A percentile compares a stretch with the other conserved stretches of the same genome.
Conservation (phyloP, 371 early-diverging fungal genomes). For the Mucor circinelloides region DNA sequence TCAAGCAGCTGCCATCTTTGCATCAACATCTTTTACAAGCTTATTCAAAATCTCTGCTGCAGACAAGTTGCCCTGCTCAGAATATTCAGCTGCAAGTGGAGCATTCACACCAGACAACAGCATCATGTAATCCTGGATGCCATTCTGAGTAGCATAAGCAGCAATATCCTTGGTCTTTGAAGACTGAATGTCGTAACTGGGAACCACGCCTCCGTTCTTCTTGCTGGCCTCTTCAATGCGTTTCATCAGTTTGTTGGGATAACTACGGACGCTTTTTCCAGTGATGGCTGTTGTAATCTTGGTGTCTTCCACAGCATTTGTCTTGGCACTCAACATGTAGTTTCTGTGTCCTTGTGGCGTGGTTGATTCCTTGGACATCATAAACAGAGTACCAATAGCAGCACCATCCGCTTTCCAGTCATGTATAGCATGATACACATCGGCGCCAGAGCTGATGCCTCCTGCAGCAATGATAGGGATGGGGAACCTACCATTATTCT, state of each 20-base stretch:
- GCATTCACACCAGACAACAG: slow-evolving; percentile 34
- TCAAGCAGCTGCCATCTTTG: neutral
- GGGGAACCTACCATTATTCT: neutral
- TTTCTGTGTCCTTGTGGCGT: slow-evolving; percentile 35
- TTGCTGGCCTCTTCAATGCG: slow-evolving; percentile 20
- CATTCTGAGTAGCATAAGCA: slow-evolving; percentile 26
- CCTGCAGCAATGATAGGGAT: slow-evolving; percentile 48
- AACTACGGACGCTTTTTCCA: slow-evolving; percentile 39
- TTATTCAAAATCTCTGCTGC: slow-evolving; percentile 34
- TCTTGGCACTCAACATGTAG: slow-evolving; percentile 19
- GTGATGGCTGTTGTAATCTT: slow-evolving; percentile 36
- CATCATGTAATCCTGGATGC: slow-evolving; percentile 35
- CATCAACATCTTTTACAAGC: slow-evolving; percentile 22
- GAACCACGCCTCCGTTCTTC: slow-evolving; percentile 14
- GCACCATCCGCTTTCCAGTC: slow-evolving; percentile 39
- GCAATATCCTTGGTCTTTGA: slow-evolving; percentile 46
- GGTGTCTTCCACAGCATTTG: slow-evolving; percentile 11
- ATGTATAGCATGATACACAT: slow-evolving; percentile 20
- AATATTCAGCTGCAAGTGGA: slow-evolving; percentile 30
- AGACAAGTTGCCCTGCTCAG: slow-evolving; percentile 36
- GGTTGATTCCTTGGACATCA: slow-evolving; percentile 37
- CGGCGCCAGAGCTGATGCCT: slow-evolving; percentile 35
- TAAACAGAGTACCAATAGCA: slow-evolving; percentile 44
- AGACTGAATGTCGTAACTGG: slow-evolving; percentile 45
- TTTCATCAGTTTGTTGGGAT: slow-evolving; percentile 39